Evolutionary conservation across 257 asterid species (phyloP).

Genomic region (Salvia hispanica): DNA sequence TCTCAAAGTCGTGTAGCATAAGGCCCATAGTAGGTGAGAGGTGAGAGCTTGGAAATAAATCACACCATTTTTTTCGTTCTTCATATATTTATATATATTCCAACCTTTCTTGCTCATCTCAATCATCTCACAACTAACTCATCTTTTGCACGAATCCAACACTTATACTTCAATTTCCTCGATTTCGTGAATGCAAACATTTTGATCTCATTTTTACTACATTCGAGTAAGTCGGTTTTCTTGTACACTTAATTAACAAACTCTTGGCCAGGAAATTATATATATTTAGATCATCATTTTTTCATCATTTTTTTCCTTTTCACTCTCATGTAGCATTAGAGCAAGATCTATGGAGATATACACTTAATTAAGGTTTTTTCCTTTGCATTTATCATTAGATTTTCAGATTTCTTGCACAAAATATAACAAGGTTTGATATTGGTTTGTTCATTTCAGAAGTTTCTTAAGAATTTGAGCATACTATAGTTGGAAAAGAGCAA

Average conservation of each 20-base stretch:
- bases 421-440: slow-evolving; percentile 23
- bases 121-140: slow-evolving; percentile 29
- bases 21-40: slow-evolving; percentile 77
- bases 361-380: slow-evolving; percentile 3
- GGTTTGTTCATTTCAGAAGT: slow-evolving; percentile 2
- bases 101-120: slow-evolving; percentile 45
- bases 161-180: slow-evolving; percentile 12
- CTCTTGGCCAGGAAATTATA: background rate
- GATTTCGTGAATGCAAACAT: slow-evolving; percentile 21
- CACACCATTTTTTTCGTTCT: slow-evolving; percentile 27
- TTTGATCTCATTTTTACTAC: slow-evolving; percentile 23
- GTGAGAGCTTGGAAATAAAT: slow-evolving; percentile 32
- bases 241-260: slow-evolving; percentile 33
- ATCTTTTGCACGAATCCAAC: slow-evolving; percentile 26
- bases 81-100: slow-evolving; percentile 33
- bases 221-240: slow-evolving; percentile 37
- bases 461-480: slow-evolving; percentile 35
- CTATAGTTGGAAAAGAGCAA: slow-evolving; percentile 32
- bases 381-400: background rate
- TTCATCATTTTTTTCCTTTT: background rate
- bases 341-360: background rate
- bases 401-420: slow-evolving; percentile 7
- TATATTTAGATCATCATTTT: slow-evolving; percentile 1
- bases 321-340: slow-evolving; percentile 20
- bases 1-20: slow-evolving; percentile 50